Percentiles rank a stretch among this genome's conserved stretches.
Conservation (phyloP, 352 stramenopile species). For the Phytophthora vignae region DNA sequence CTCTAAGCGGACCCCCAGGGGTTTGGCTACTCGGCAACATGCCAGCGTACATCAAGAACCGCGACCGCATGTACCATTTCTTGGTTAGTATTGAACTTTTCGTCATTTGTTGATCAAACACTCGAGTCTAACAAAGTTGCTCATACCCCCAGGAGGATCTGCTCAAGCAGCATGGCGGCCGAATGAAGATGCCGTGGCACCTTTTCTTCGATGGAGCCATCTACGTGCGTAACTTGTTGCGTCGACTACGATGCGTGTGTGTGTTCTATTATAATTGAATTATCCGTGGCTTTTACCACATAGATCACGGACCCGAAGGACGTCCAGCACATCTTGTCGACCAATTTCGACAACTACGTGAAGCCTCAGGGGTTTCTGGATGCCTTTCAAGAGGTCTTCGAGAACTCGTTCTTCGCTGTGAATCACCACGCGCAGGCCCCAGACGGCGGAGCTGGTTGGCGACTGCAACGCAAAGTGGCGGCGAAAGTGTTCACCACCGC, state of each 20-base stretch:
- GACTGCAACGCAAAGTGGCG: conserved; percentile 81
- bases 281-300: not conserved
- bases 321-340: conserved; percentile 75
- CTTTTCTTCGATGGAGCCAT: conserved; percentile 70
- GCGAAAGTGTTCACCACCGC: conserved; percentile 88
- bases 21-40: conserved; percentile 64
- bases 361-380: conserved; percentile 78
- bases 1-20: conserved; percentile 50
- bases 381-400: conserved; percentile 71
- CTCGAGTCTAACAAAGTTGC: not conserved
- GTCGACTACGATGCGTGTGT: too few species aligned
- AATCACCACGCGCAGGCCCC: conserved; percentile 65
- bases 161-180: conserved; percentile 49
- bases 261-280: not conserved
- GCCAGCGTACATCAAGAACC: conserved; percentile 58
- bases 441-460: conserved; percentile 70
- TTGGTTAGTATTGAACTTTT: conserved; percentile 27
- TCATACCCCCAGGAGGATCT: conserved; percentile 42
- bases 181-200: conserved; percentile 73
- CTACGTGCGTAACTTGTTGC: conserved; percentile 41
- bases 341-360: conserved; percentile 76
- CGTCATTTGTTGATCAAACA: not conserved
- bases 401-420: conserved; percentile 78
- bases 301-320: conserved; percentile 66
- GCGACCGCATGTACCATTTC: conserved; percentile 66